Conservation (phyloP, 176 grass and related monocot species). For the Bromus sterilis region DNA sequence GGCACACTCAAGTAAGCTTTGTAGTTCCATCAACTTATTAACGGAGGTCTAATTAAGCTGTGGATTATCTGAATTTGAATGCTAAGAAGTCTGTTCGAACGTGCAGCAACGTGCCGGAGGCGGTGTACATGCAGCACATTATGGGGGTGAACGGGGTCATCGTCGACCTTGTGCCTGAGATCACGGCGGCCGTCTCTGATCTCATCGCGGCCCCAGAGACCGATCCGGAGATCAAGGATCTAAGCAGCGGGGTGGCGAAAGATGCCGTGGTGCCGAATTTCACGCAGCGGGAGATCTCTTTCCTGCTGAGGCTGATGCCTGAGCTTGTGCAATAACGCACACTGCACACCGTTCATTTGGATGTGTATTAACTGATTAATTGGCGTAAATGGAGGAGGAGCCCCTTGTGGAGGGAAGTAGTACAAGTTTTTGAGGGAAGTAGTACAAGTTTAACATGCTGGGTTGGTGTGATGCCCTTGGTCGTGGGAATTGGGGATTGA, state of each 20-base stretch:
- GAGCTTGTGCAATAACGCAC: constrained; percentile 60
- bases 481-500: not conserved
- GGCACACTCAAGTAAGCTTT: constrained; percentile 71
- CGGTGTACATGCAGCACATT: constrained; percentile 86
- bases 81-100: not conserved
- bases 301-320: constrained; percentile 84
- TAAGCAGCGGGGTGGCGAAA: not conserved
- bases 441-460: not conserved
- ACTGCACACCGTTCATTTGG: not conserved
- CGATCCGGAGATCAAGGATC: not conserved
- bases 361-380: constrained; percentile 4
- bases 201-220: constrained; percentile 21
- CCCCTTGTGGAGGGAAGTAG: constrained; percentile 1
- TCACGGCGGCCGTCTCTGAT: constrained; percentile 53
- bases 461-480: not conserved
- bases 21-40: not conserved
- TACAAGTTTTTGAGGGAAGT: too few relatives aligned
- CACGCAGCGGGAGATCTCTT: constrained; percentile 65
- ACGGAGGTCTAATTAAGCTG: too few relatives aligned
- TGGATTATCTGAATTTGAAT: not conserved
- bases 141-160: constrained; percentile 88
- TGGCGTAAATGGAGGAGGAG: not conserved
- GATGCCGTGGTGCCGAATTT: constrained; percentile 39
- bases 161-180: constrained; percentile 77
- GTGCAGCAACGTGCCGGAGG: constrained; percentile 83